Evolutionary conservation across 2,329 filamentous ascomycete genomes (phyloP), one percentile per base, ranked within the genome.

Genomic region (Colletotrichum sp.): DNA sequence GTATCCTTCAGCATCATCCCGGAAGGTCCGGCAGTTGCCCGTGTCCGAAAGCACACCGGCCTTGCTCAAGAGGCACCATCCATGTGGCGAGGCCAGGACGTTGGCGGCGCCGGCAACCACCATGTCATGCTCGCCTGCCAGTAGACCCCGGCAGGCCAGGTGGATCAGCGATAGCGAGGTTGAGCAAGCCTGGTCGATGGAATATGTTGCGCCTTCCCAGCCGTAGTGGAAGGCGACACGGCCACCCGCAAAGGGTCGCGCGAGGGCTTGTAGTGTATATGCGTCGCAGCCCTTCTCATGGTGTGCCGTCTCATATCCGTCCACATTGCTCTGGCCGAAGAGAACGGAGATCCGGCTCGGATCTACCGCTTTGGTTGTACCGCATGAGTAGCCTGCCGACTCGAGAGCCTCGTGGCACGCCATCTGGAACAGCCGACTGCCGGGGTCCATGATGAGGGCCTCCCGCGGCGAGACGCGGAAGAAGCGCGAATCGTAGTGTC

Each of bases 1-100:
- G 77, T 91, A 92, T 0, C 90, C 90, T 69, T 89, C 84, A 3
- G 81, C 83, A 1, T 26, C 12, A 3, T 73, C 77, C 30, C 84
- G 83, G 57, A 84, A 86, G 0, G 84, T 78, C 71, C 83, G 83
- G 65, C 81, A 84, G 36, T 80, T 76, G 0, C 84, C 84, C 0
- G 81, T 82, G 6, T 79, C 76, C 68, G 80, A 83, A 2, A 83
- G 77, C 21, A 85, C 83, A 3, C 73, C 73, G 2, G 72, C 78
- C 5, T 65, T 78, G 16, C 79, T 78, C 3, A 82, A 76, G 26
- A 28, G 15, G 6, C 18, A 21, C 36, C 52, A 64, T 7, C 32
- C 34, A 18, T 71, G 62, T 6, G 72, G 72, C 5, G 18, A 68
- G 5, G 63, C 39, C 36, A 87, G 83, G n/a, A 87, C 65, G 57